phyloP scores from a whole-genome alignment of 345 rosid species.

The Gossypium turneri region DNA sequence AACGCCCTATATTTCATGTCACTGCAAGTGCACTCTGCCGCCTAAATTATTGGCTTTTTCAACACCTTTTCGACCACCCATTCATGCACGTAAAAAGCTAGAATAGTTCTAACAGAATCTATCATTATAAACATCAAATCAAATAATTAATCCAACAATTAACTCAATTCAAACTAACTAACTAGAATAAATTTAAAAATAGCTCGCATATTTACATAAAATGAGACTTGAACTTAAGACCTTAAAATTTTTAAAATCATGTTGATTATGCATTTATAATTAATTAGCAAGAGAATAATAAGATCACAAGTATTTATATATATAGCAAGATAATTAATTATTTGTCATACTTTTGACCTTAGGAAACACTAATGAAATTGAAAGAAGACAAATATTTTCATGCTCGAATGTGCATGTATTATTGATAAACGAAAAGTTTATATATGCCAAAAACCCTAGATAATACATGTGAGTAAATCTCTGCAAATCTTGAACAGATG shows the following conservation, averaged over 20 bases:
- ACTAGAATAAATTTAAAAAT: too few species aligned
- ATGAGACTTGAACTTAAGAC: too few species aligned
- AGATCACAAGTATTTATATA: not conserved
- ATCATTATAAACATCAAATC: too few species aligned
- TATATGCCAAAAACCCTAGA: not conserved
- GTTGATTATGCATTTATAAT: not conserved
- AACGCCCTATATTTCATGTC: not conserved
- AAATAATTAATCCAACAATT: too few species aligned
- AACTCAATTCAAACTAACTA: too few species aligned
- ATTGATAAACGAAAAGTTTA: not conserved
- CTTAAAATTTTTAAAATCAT: too few species aligned
- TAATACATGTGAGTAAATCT: slow-evolving; percentile 17
- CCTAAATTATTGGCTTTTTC: not conserved
- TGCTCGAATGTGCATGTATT: not conserved
- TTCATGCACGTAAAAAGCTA: too few species aligned
- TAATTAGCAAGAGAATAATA: not conserved
- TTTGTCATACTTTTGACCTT: too few species aligned
- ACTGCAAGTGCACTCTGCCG: not conserved
- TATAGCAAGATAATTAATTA: not conserved
- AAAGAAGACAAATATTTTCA: too few species aligned
- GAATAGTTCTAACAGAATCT: too few species aligned
- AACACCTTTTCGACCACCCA: not conserved
- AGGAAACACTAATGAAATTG: too few species aligned
- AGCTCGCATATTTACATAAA: too few species aligned
- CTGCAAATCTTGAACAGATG: not conserved